These are phyloP conservation scores for Priceomyces haplophilus DNA, from an alignment of 805 yeast genomes.

Conservation along the genomic window DNA sequence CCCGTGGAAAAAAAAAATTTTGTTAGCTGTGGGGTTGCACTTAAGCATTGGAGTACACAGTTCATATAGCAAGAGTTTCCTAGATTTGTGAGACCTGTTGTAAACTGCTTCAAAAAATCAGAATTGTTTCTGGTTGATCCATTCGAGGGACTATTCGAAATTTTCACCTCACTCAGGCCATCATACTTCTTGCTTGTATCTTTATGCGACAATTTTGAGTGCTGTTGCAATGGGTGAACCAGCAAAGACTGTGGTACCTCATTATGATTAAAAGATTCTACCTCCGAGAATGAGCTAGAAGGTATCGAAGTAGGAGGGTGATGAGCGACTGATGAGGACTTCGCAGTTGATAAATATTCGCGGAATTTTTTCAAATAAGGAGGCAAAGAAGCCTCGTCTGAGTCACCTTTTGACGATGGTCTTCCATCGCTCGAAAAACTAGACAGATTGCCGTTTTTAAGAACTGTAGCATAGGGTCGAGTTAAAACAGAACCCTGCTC, in stretches of 20 bases:
- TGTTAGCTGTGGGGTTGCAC: constrained; percentile 66
- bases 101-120: constrained; percentile 34
- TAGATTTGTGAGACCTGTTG: constrained; percentile 73
- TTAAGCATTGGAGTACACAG: constrained; percentile 80
- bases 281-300: background rate
- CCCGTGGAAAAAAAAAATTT: constrained; percentile 52
- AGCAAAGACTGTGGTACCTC: background rate
- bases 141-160: background rate
- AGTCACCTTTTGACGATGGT: background rate
- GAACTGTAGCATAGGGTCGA: constrained; percentile 17
- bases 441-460: constrained; percentile 9
- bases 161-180: background rate
- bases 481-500: constrained; percentile 10
- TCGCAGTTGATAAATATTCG: constrained; percentile 27
- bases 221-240: background rate
- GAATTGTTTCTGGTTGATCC: background rate
- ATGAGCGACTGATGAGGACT: constrained; percentile 8
- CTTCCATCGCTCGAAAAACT: constrained; percentile 2
- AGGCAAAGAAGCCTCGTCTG: constrained; percentile 9
- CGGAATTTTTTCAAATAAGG: constrained; percentile 32
- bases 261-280: background rate
- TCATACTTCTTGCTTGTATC: background rate
- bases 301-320: background rate
- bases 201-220: background rate
- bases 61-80: constrained; percentile 96